Percentiles rank a stretch among this genome's conserved stretches.
Conservation (phyloP, 768 basidiomycete species). For the Hypholoma sublateritium region DNA sequence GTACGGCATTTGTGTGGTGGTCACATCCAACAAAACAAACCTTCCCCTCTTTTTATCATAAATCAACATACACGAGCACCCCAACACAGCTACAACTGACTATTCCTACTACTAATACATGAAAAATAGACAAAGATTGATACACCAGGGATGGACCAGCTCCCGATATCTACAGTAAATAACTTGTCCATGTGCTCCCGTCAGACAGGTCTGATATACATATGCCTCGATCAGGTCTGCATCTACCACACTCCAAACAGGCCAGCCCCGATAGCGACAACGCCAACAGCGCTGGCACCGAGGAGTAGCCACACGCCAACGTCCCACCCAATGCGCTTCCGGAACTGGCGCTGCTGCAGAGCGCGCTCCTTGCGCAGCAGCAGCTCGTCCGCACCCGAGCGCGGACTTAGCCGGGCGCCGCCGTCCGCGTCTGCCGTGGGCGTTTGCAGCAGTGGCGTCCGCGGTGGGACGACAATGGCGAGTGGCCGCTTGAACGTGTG, state of each 20-base stretch:
- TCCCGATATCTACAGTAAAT: neutral
- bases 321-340: conserved; percentile 79
- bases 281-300: conserved; percentile 42
- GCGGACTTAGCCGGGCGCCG: conserved; percentile 20
- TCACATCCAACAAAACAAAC: no score
- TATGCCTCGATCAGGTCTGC: neutral
- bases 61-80: no score
- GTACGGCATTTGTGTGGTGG: no score
- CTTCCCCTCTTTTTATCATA: no score
- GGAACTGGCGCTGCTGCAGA: conserved; percentile 72
- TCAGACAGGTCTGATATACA: no score
- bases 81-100: no score
- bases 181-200: no score
- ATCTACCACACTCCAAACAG: conserved; percentile 4
- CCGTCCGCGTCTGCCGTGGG: conserved; percentile 11
- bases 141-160: no score
- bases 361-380: conserved; percentile 84
- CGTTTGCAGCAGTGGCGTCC: conserved; percentile 28
- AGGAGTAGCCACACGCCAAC: conserved; percentile 78
- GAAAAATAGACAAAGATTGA: no score
- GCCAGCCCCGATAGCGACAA: conserved; percentile 3
- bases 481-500: conserved; percentile 87
- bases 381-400: conserved; percentile 58
- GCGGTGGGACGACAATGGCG: conserved; percentile 70
- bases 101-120: no score